Percentiles rank a stretch among this genome's conserved stretches.
phyloP scores from a whole-genome alignment of 2,329 filamentous ascomycete genomes.

The Cyphellophora europaea region DNA sequence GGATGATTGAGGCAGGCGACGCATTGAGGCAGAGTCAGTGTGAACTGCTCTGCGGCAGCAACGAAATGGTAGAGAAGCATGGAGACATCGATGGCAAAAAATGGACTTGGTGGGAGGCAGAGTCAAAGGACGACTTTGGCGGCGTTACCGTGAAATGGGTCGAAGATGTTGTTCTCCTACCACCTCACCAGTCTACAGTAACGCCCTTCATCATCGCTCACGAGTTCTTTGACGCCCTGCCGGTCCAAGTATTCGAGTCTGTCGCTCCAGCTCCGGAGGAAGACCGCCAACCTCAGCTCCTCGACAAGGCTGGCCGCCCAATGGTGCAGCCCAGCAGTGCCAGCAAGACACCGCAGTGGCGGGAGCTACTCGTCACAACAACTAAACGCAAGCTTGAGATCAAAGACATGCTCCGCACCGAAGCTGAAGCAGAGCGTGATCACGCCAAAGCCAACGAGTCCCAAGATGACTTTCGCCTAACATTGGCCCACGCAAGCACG shows the following conservation, averaged over 20 bases:
- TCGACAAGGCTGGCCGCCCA: constrained; percentile 34
- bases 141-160: constrained; percentile 65
- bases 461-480: constrained; percentile 71
- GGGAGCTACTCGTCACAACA: constrained; percentile 69
- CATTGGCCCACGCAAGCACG: constrained; percentile 63
- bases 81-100: constrained; percentile 6
- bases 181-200: constrained; percentile 23
- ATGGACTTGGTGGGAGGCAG: constrained; percentile 57
- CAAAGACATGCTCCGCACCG: background rate
- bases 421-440: background rate
- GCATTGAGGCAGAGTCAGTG: constrained; percentile 70
- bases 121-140: constrained; percentile 59
- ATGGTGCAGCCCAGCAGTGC: constrained; percentile 30
- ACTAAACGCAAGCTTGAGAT: constrained; percentile 45
- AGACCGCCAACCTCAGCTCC: constrained; percentile 37
- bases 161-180: constrained; percentile 77
- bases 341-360: constrained; percentile 56
- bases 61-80: constrained; percentile 55
- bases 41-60: constrained; percentile 66
- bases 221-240: constrained; percentile 96
- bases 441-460: constrained; percentile 42
- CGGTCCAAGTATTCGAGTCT: constrained; percentile 89
- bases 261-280: constrained; percentile 43
- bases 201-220: constrained; percentile 86
- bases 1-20: constrained; percentile 87